Conservation (phyloP, 2,329 filamentous ascomycete genomes). For the Aspergillus sp. region DNA sequence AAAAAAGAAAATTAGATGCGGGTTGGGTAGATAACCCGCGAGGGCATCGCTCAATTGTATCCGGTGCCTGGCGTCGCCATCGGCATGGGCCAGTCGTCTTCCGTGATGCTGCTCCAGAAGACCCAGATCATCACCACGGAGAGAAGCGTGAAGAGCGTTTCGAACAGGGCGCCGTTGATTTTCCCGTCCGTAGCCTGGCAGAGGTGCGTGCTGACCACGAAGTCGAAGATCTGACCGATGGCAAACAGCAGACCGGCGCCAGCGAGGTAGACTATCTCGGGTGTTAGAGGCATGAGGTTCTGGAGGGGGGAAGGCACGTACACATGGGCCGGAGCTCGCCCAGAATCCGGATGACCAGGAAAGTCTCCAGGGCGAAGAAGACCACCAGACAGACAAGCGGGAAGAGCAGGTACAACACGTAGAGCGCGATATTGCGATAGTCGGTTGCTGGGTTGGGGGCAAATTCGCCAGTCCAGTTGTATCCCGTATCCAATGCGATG, state of each 20-base stretch:
- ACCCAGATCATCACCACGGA: conserved; percentile 82
- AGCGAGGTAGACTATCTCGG: conserved; percentile 66
- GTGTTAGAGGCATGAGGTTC: background rate
- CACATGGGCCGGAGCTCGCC: conserved; percentile 88
- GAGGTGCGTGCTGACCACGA: conserved; percentile 85
- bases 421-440: conserved; percentile 78
- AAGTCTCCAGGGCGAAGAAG: conserved; percentile 79
- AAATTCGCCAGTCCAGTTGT: conserved; percentile 79
- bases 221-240: conserved; percentile 93
- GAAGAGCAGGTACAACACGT: conserved; percentile 87
- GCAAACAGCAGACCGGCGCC: conserved; percentile 78
- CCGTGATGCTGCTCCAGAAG: conserved; percentile 99
- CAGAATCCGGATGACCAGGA: conserved; percentile 80
- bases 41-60: conserved; percentile 23
- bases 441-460: conserved; percentile 53
- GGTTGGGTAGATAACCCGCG: no score
- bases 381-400: conserved; percentile 85
- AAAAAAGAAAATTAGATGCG: background rate
- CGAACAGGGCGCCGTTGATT: conserved; percentile 90
- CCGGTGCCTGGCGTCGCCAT: conserved; percentile 30
- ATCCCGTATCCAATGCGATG: conserved; percentile 90
- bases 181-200: conserved; percentile 78
- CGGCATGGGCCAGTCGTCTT: conserved; percentile 85
- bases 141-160: conserved; percentile 86
- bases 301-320: conserved; percentile 40